phyloP scores from a whole-genome alignment of 2,329 filamentous ascomycete genomes.

The Aspergillus sclerotialis region DNA sequence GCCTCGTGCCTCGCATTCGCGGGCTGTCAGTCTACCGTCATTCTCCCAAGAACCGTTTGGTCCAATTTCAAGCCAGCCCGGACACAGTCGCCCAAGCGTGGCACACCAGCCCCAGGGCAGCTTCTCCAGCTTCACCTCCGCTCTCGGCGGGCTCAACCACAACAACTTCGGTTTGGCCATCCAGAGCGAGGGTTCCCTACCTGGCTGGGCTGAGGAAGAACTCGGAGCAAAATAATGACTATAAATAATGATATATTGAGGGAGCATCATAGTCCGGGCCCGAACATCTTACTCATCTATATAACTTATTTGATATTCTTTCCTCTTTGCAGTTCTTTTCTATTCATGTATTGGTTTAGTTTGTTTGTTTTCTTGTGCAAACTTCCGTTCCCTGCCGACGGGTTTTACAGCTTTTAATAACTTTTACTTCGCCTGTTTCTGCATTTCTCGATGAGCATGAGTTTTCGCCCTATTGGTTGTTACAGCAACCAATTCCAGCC shows the following conservation, averaged over 20 bases:
- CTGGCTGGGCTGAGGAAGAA: conserved; percentile 60
- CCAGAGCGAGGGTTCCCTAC: conserved; percentile 50
- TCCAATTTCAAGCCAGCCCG: conserved; percentile 28
- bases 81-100: conserved; percentile 28
- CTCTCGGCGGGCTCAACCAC: conserved; percentile 52
- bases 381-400: conserved; percentile 18
- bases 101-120: conserved; percentile 42
- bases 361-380: conserved; percentile 17
- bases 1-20: conserved; percentile 58
- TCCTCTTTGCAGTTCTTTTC: conserved; percentile 13
- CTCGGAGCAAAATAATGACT: conserved; percentile 46
- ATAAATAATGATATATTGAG: conserved; percentile 4
- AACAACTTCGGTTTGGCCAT: conserved; percentile 54
- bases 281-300: too few species aligned
- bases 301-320: conserved; percentile 8
- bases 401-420: conserved; percentile 22
- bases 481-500: too few species aligned
- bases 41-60: conserved; percentile 56
- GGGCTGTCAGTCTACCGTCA: conserved; percentile 81
- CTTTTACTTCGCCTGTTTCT: conserved; percentile 23
- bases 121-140: conserved; percentile 54
- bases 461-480: conserved; percentile 14
- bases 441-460: conserved; percentile 36
- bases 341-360: conserved; percentile 19
- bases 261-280: too few species aligned